Conservation (phyloP, 1,284 basidiomycete species). For the Pyrrhoderma lamaoense region DNA sequence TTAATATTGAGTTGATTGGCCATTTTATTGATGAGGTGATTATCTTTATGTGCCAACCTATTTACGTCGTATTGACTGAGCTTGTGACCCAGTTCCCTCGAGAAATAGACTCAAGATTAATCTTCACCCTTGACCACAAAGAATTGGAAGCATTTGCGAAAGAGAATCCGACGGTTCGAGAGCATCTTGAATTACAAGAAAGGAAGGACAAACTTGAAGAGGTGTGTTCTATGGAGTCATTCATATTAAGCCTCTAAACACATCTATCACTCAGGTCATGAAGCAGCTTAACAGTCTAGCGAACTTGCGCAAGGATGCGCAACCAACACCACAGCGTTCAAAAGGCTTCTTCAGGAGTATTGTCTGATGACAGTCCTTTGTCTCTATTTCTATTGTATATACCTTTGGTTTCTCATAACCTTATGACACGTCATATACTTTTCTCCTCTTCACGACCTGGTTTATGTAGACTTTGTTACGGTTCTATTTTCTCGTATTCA, state of each 20-base stretch:
- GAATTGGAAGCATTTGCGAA: slow-evolving; percentile 88
- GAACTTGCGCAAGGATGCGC: slow-evolving; percentile 70
- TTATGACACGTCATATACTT: no score
- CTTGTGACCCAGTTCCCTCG: slow-evolving; percentile 73
- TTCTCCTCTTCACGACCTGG: no score
- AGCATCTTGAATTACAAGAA: slow-evolving; percentile 93
- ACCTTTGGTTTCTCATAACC: neutral
- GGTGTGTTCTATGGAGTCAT: slow-evolving; percentile 35
- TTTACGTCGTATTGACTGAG: slow-evolving; percentile 1
- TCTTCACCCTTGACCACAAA: slow-evolving; percentile 84
- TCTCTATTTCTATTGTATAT: neutral
- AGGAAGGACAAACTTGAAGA: slow-evolving; percentile 97
- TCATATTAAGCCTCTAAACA: no score
- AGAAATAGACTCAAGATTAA: slow-evolving; percentile 91
- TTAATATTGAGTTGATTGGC: slow-evolving; percentile 94
- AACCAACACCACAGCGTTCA: slow-evolving; percentile 59
- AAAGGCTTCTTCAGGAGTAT: slow-evolving; percentile 68
- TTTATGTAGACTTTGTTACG: no score
- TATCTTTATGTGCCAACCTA: slow-evolving; percentile 8
- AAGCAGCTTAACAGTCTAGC: slow-evolving; percentile 83
- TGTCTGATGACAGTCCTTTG: slow-evolving; percentile 34
- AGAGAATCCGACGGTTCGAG: slow-evolving; percentile 83
- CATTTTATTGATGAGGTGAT: slow-evolving; percentile 96
- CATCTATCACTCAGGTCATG: slow-evolving; percentile 63
- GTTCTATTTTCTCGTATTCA: no score